Conservation (phyloP, 1,139 yeast genomes). For the Eremothecium coryli region DNA sequence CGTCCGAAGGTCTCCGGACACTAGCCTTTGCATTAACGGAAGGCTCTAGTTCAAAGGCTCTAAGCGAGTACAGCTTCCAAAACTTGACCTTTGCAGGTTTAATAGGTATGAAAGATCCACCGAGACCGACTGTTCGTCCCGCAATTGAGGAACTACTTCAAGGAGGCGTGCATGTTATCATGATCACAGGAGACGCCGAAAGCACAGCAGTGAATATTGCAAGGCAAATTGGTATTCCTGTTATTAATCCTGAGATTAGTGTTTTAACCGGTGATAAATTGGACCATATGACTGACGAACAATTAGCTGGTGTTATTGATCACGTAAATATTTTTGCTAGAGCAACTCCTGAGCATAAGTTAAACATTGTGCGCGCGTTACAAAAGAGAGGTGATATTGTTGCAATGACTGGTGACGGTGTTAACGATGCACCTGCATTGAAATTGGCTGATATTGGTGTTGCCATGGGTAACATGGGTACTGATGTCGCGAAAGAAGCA, state of each 20-base stretch:
- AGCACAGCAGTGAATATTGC: constrained; percentile 91
- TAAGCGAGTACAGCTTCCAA: constrained; percentile 37
- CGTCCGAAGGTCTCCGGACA: constrained; percentile 79
- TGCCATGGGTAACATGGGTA: constrained; percentile 94
- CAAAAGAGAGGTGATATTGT: constrained; percentile 92
- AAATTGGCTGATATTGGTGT: constrained; percentile 95
- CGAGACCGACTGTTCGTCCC: constrained; percentile 69
- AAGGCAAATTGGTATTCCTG: constrained; percentile 83
- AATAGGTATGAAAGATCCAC: constrained; percentile 95
- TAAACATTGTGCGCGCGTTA: constrained; percentile 80
- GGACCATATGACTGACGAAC: constrained; percentile 60
- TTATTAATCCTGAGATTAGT: constrained; percentile 48
- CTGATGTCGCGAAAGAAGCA: constrained; percentile 98
- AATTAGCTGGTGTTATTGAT: constrained; percentile 63
- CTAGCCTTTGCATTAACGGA: constrained; percentile 58
- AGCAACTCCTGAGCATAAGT: constrained; percentile 94
- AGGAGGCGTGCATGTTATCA: constrained; percentile 91
- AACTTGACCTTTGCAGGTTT: constrained; percentile 73
- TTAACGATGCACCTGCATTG: constrained; percentile 94
- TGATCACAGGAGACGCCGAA: constrained; percentile 96
- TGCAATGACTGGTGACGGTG: constrained; percentile 99
- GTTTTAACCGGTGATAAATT: constrained; percentile 79
- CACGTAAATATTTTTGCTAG: constrained; percentile 89
- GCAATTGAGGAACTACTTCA: constrained; percentile 67
- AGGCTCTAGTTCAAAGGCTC: constrained; percentile 24